Conservation (phyloP, 495 filamentous ascomycete species). For the Penicillium riverlandense region DNA sequence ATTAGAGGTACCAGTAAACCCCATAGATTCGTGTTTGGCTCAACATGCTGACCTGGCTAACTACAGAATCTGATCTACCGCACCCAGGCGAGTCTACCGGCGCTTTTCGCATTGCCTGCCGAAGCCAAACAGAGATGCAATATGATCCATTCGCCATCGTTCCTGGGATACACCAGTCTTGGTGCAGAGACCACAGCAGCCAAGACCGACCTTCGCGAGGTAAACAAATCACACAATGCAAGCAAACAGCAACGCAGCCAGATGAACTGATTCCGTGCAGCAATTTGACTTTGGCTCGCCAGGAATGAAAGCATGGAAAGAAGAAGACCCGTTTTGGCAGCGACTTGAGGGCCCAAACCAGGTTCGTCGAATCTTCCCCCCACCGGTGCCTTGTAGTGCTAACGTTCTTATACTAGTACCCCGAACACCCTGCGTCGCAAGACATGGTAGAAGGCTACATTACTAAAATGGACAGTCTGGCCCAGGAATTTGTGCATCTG, state of each 20-base stretch:
- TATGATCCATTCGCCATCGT: conserved; percentile 73
- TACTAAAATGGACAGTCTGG: conserved; percentile 57
- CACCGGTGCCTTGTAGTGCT: too few species aligned
- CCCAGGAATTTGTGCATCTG: conserved; percentile 64
- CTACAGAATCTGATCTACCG: conserved; percentile 55
- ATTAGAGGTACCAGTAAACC: conserved; percentile 42
- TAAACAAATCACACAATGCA: not conserved
- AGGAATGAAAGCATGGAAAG: conserved; percentile 29
- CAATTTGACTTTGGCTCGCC: conserved; percentile 41
- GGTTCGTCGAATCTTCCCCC: conserved; percentile 4
- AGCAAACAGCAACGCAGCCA: too few species aligned
- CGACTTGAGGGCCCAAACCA: conserved; percentile 31
- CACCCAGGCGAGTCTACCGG: conserved; percentile 62
- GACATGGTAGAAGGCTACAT: conserved; percentile 77
- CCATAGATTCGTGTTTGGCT: not conserved
- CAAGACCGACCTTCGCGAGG: conserved; percentile 36
- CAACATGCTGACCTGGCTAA: not conserved
- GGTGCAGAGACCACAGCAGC: conserved; percentile 41
- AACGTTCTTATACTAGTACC: conserved; percentile 37
- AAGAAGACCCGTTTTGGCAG: conserved; percentile 74
- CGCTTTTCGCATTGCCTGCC: conserved; percentile 71
- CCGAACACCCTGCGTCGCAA: conserved; percentile 52
- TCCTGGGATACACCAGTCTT: conserved; percentile 43
- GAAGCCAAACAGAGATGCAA: conserved; percentile 75
- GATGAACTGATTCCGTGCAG: conserved; percentile 6